A percentile compares a stretch with the other conserved stretches of the same genome.
These are phyloP conservation scores for Symbiotaphrina buchneri DNA, from an alignment of 495 filamentous ascomycete genomes.

Conservation along the genomic window DNA sequence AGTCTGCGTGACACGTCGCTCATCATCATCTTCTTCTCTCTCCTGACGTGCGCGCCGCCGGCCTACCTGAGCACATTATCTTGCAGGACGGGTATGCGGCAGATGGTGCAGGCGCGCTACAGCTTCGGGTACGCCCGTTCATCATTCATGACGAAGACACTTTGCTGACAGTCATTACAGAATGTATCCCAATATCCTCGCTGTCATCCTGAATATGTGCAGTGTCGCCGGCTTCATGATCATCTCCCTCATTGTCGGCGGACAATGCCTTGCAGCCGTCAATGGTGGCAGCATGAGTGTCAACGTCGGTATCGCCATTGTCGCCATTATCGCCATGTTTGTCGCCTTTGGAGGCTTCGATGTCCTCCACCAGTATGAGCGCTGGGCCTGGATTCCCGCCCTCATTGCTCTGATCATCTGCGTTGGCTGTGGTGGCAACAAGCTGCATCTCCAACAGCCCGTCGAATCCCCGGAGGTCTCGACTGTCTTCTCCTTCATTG, in stretches of 20 bases:
- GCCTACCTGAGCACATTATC: too few species aligned
- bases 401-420: constrained; percentile 27
- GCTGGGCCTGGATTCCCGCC: constrained; percentile 36
- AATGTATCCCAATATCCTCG: constrained; percentile 14
- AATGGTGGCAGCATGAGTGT: constrained; percentile 23
- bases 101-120: constrained; percentile 31
- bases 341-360: constrained; percentile 36
- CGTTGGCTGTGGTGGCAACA: constrained; percentile 22
- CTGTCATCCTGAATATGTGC: constrained; percentile 18
- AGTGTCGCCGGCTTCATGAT: constrained; percentile 22
- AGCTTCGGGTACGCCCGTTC: constrained; percentile 22
- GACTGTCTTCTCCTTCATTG: constrained; percentile 16
- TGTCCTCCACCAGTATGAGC: constrained; percentile 33
- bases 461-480: constrained; percentile 9
- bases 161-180: too few species aligned
- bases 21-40: too few species aligned
- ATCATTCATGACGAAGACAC: too few species aligned
- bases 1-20: constrained; percentile 21
- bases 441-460: constrained; percentile 12
- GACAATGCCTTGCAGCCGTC: constrained; percentile 25
- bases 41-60: too few species aligned
- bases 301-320: constrained; percentile 25
- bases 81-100: too few species aligned
- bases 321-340: constrained; percentile 24
- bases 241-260: constrained; percentile 18